Base-by-base conservation (phyloP, 192 early-diverging fungal species). In the Coemansia umbellata region DNA sequence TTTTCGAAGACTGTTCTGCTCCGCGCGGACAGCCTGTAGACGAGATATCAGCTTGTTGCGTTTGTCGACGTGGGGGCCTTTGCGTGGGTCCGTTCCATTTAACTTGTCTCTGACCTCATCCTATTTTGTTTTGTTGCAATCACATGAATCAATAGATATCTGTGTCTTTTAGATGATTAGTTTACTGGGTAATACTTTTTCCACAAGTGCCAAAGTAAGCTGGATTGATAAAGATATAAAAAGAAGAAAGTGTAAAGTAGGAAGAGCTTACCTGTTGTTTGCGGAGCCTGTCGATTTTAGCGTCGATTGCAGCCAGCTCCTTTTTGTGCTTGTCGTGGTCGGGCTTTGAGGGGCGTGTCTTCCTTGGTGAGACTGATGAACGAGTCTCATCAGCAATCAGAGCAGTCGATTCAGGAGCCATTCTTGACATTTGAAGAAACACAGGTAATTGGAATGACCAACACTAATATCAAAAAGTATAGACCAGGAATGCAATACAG, bases 1-100 rank as follows among this genome's bases (percentile, higher is more conserved):
- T 47, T 87, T 80, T 68, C 85, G 85, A 39, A 86, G 68, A 27
- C 82, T 82, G 26, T 74, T 80, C 59, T 90, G 86, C 70, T 92
- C 81, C 30, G 81, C 82, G 53, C 81, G 84, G 33, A 93, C 75
- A 31, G 74, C 84, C 44, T 83, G 80, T 35, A 92, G 62, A 44
- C 82, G 74, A 26, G 71, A 57, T 13, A 78, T 59, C 47, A 91
- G 76, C 54, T 85, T 80, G 43, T 81, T 82, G 55, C 81, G 80
- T 52, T 74, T 78, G 35, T 67, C 79, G 15, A 57, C 66, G n/a
- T 67, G 68, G 21, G 81, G 66, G 2, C 74, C 79, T 49, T 83
- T 84, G 75, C 69, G 77, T 33, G 80, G 58, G 50, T 80, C 78
- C 18, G 74, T 60, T 45, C 76, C 78, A 58, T 62, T 78, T 42